These are phyloP conservation scores for Trametes maxima DNA, from an alignment of 768 basidiomycete genomes.

Conservation along the genomic window DNA sequence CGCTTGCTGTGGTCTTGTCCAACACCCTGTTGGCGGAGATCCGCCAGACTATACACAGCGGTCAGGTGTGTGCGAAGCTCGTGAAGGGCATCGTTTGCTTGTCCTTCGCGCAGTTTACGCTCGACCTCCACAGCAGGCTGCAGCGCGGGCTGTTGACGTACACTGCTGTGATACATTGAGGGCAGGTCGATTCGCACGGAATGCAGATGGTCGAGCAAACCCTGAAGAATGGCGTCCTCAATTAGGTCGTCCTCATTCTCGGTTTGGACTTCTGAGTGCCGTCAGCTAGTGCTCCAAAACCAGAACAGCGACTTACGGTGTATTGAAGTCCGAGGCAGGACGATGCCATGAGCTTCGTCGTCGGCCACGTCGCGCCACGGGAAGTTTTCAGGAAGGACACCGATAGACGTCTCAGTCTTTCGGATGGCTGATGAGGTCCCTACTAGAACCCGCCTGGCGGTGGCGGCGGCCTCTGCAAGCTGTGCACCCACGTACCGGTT, in stretches of 20 bases:
- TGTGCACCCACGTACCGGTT: not conserved
- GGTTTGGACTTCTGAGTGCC: not conserved
- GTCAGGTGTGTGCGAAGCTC: conserved; percentile 1
- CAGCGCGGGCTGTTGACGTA: not conserved
- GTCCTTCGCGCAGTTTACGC: conserved; percentile 1
- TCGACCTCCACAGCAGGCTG: not conserved
- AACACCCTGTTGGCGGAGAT: not conserved
- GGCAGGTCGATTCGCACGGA: not conserved
- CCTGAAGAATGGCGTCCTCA: not conserved
- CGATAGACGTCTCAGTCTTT: not conserved
- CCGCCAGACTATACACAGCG: not conserved
- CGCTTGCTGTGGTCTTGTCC: not conserved
- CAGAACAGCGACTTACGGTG: not conserved
- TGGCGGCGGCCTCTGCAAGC: not conserved
- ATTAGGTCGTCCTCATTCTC: not conserved
- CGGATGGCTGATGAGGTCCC: not conserved
- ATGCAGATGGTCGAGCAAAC: not conserved
- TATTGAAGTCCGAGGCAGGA: not conserved
- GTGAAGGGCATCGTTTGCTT: conserved; percentile 10
- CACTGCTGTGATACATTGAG: not conserved
- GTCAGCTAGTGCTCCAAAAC: not conserved
- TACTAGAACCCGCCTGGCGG: not conserved
- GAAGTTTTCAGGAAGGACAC: not conserved
- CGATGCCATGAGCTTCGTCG: not conserved
- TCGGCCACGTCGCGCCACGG: not conserved